Evolutionary conservation across 768 basidiomycete species (phyloP), one percentile per base, ranked within the genome.

Genomic region (Amanita exitialis): DNA sequence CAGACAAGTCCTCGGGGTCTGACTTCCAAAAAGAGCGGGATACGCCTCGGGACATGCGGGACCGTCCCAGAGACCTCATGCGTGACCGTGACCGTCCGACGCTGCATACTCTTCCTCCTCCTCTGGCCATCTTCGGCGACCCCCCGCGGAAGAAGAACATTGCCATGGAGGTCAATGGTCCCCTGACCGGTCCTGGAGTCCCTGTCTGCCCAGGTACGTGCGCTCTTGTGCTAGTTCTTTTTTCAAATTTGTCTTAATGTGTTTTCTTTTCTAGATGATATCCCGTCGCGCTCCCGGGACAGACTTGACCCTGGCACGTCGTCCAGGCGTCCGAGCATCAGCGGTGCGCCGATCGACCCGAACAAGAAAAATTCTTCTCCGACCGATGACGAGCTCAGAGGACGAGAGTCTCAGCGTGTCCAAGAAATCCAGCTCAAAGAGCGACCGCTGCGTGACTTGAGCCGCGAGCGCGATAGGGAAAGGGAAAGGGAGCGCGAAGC

Each of bases 1-100:
- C 38, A 28, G 20, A 52, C 39, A 52, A 54, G 52, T 3, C 49
- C 51, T 6, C 42, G 21, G 34, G 62, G 56, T 51, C 58, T 53
- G 42, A 61, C 56, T 44, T 53, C 61, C 6, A 52, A 25, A 55
- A 52, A 20, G 57, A 59, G 20, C n/a, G 51, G 4, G 64, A 64
- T 16, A 57, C 58, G 46, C 61, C 61, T 16, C 54, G 63, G 13
- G 62, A 62, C 35, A 35, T 30, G 41, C 48, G 57, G 12, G 59
- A 34, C 32, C 49, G 38, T 52, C 30, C 42, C 20, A 44, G 50
- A 51, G 50, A 51, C 50, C 42, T 34, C 1, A 6, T 23, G 13
- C 50, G 50, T 51, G 49, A 51, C 23, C 49, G 49, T 50, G 49
- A 50, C 23, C 49, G 41, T 43, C 49, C 37, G 15, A n/a, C n/a